These are phyloP conservation scores for Fusarium oligoseptatum DNA, from an alignment of 2,329 filamentous ascomycete genomes.

Conservation along the genomic window DNA sequence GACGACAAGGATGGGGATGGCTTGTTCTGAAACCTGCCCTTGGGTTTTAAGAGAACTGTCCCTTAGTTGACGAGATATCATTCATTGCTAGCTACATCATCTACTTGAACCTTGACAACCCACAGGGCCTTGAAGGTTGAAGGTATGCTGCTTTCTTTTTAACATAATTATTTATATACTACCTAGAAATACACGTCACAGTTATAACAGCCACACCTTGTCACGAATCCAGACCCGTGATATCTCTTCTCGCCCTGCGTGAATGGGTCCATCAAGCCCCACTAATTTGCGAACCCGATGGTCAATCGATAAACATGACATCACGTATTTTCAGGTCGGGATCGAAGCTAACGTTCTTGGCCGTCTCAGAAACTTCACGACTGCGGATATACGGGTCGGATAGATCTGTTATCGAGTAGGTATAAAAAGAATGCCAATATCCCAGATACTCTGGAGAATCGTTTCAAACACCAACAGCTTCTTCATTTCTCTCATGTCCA, in stretches of 20 bases:
- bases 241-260: not conserved
- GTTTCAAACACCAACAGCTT: not conserved
- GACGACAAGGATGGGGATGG: not conserved
- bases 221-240: not conserved
- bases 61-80: not conserved
- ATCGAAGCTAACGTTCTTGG: not conserved
- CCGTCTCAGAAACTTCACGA: not conserved
- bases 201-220: not conserved
- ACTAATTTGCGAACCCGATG: not conserved
- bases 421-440: not conserved
- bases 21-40: not conserved
- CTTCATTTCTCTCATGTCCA: not conserved
- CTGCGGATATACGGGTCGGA: not conserved
- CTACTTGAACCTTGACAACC: not conserved
- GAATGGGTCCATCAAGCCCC: not conserved
- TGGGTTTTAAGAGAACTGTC: not conserved
- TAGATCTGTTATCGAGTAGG: not conserved
- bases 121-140: not conserved
- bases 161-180: not conserved
- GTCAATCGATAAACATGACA: not conserved
- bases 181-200: not conserved
- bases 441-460: not conserved
- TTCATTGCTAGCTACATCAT: not conserved
- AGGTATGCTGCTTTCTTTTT: not conserved
- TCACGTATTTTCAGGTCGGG: not conserved